Evolutionary conservation across 495 filamentous ascomycete species (phyloP), one percentile per base, ranked within the genome.

Genomic region (Penicillium cinerascens): DNA sequence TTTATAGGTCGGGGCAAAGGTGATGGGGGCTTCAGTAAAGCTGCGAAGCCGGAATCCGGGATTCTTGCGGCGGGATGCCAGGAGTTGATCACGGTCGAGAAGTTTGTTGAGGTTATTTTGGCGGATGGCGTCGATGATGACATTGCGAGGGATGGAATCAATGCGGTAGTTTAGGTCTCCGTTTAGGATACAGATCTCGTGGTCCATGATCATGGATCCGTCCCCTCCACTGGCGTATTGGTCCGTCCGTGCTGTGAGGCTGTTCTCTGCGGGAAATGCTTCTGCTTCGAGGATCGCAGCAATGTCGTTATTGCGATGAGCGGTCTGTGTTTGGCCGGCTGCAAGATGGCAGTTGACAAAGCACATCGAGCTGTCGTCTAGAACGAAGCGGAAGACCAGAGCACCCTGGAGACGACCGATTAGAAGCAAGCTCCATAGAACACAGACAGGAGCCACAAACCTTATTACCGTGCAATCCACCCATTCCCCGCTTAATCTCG

Each of bases 151-250:
- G 79, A 97, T 96, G n/a, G 91, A 86, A 67, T 98, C 93, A 61
- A 98, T 97, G 37, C 93, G 91, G 71, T 98, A 98, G 67, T 98
- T 98, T 39, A 98, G 82, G 64, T 98, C 93, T 16, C 93, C 93
- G 64, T 97, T 97, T 17, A 97, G 70, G 44, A 98, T 84, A 62
- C 93, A 98, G 17, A 97, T 86, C 67, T 98, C 93, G 60, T 98
- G 92, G 59, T 98, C 93, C 44, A 97, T 81, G 44, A 98, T 87
- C 91, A 97, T 95, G 20, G 85, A 87, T 9, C 93, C 93, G 62
- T 98, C 93, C 15, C 93, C 93, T 29, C 93, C 93, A 22, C 89
- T 86, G 11, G 89, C 82, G 63, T 87, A 98, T 55, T 86, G 87
- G 64, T 95, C 84, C 25, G 85, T 74, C 15, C 87, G 82, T 8